Evolutionary conservation across 2,329 filamentous ascomycete species (phyloP), one percentile per base, ranked within the genome.

Genomic region (Pseudopithomyces chartarum): DNA sequence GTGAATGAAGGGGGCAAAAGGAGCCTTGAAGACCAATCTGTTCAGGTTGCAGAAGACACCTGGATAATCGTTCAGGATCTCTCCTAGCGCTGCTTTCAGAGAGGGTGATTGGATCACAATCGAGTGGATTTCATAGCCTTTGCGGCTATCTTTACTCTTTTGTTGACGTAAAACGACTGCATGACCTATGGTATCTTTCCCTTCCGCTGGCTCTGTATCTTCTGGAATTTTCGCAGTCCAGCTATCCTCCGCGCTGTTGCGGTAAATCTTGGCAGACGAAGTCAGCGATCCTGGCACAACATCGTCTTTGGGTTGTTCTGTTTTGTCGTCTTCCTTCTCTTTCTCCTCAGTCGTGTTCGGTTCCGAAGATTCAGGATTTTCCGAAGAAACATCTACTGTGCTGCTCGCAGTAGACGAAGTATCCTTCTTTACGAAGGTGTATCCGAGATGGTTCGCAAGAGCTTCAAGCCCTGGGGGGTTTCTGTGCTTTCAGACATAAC

Each of bases 1-100:
- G 58, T 76, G 68, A 40, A 74, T 69, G 59, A 77, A 76, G 2
- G 68, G 65, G 6, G 66, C 58, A 55, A 77, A 77, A 2, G 74
- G 74, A 5, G 58, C 62, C 1, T 62, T 62, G 57, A 77, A 75
- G 2, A 63, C 69, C 12, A 76, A 56, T 12, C 66, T 56, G 46
- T 73, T 66, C 32, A 76, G 59, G 32, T 62, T 63, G 6, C 70
- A 70, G 10, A 64, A 71, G 26, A 78, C 62, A 6, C 71, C 70
- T 2, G 63, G 59, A 57, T 70, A 76, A 5, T 65, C 67, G 34
- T 67, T 55, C 45, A 77, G 73, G 12, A 70, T 66, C 15, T 59
- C 52, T 19, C 64, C 63, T 2, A 77, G 60, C 8, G 73, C 52
- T 26, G 64, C 65, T 53, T 69, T 73, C 13, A 76, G 66, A 8